A percentile compares a stretch with the other conserved stretches of the same genome.
phyloP scores from a whole-genome alignment of 2,329 filamentous ascomycete genomes.

The Aspergillus novofumigatus region DNA sequence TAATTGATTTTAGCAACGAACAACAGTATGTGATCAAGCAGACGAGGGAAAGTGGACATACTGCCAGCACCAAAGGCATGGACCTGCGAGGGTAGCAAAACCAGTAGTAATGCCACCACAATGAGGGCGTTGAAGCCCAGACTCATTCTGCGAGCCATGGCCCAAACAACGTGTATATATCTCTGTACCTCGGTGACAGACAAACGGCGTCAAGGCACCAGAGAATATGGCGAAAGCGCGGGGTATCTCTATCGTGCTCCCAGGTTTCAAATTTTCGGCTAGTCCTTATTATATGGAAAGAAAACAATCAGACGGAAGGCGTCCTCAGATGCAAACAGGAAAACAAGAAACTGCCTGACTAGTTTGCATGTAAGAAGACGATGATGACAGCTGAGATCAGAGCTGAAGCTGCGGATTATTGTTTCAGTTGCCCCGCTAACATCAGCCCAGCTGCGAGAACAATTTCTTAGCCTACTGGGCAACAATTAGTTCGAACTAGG shows the following conservation, averaged over 20 bases:
- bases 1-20: constrained; percentile 15
- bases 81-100: constrained; percentile 35
- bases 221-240: neutral
- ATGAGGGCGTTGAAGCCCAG: constrained; percentile 32
- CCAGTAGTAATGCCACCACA: constrained; percentile 32
- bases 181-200: neutral
- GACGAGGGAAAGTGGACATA: constrained; percentile 20
- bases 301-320: neutral
- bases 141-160: constrained; percentile 15
- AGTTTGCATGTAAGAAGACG: neutral
- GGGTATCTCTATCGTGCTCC: too few relatives aligned
- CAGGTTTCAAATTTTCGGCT: neutral
- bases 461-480: too few relatives aligned
- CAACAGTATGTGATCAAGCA: neutral
- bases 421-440: neutral
- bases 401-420: neutral
- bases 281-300: neutral
- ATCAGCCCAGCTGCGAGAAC: neutral
- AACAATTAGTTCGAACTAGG: neutral
- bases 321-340: neutral
- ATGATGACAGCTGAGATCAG: neutral
- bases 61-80: constrained; percentile 45
- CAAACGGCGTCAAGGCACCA: neutral
- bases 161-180: neutral
- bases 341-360: neutral